phyloP scores from a whole-genome alignment of 352 stramenopile genomes.

The Phytophthora podocarpi region DNA sequence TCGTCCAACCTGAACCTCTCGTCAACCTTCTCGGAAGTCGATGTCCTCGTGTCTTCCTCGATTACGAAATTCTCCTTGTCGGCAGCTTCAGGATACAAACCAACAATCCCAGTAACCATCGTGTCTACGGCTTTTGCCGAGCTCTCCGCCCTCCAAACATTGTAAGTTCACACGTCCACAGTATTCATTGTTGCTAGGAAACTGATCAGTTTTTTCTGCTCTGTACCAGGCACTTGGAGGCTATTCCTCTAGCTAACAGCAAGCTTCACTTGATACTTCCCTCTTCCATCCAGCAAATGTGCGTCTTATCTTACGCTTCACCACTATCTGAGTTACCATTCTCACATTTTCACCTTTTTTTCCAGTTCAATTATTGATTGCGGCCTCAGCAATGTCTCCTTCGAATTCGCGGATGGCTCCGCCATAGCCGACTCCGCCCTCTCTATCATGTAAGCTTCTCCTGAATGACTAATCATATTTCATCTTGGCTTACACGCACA shows the following conservation, averaged over 20 bases:
- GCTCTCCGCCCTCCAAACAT: constrained; percentile 41
- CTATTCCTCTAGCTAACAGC: constrained; percentile 40
- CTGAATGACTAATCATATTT: background rate
- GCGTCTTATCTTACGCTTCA: background rate
- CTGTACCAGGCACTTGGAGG: constrained; percentile 41
- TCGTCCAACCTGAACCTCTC: constrained; percentile 39
- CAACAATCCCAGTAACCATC: constrained; percentile 41
- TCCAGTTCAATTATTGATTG: constrained; percentile 49
- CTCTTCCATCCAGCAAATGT: constrained; percentile 52
- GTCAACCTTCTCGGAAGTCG: constrained; percentile 41
- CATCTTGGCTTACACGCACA: background rate
- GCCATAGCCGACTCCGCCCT: constrained; percentile 23
- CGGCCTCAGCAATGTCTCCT: constrained; percentile 42
- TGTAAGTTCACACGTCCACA: constrained; percentile 35
- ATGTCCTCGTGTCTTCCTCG: constrained; percentile 40
- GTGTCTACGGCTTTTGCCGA: constrained; percentile 42
- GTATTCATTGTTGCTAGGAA: background rate
- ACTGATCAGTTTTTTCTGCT: constrained; percentile 7
- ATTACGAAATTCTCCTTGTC: constrained; percentile 49
- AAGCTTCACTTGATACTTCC: constrained; percentile 52
- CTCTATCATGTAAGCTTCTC: constrained; percentile 30
- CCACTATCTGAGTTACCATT: background rate
- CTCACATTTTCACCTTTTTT: constrained; percentile 4
- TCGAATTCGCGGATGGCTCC: constrained; percentile 44
- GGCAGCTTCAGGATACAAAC: constrained; percentile 40